Evolutionary conservation across 1,139 yeast species (phyloP).

Genomic region (Candida sp.): DNA sequence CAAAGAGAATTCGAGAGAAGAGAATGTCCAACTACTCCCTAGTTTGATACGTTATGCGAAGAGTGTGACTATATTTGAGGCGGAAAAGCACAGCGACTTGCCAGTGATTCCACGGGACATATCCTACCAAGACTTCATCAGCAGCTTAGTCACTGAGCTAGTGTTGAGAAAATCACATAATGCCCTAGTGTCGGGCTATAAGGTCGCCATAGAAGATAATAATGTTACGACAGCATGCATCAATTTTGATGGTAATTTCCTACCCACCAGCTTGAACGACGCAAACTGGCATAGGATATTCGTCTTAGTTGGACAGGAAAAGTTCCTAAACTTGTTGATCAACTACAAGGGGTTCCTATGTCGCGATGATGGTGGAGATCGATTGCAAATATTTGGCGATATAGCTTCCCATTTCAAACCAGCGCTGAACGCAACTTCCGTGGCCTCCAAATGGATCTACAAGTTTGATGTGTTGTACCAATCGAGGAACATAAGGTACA

Average conservation of each 20-base stretch:
- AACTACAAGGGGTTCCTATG: slow-evolving; percentile 27
- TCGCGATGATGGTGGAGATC: slow-evolving; percentile 14
- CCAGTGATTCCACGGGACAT: slow-evolving; percentile 8
- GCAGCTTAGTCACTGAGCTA: slow-evolving; percentile 23
- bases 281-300: slow-evolving; percentile 40
- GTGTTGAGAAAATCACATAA: slow-evolving; percentile 21
- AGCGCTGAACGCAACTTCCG: neutral
- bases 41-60: slow-evolving; percentile 11
- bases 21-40: slow-evolving; percentile 7
- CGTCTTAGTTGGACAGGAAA: slow-evolving; percentile 29
- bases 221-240: neutral
- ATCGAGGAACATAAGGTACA: neutral
- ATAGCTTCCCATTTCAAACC: neutral
- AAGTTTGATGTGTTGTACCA: slow-evolving; percentile 5
- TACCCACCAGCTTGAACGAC: slow-evolving; percentile 3
- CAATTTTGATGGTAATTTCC: slow-evolving; percentile 5
- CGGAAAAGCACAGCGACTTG: neutral
- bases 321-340: slow-evolving; percentile 35
- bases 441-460: neutral
- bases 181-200: slow-evolving; percentile 30
- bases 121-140: slow-evolving; percentile 30
- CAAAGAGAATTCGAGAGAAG: neutral
- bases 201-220: slow-evolving; percentile 17
- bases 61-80: slow-evolving; percentile 3
- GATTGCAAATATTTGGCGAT: slow-evolving; percentile 42